Conservation (phyloP, 345 rosid species). For the Citropsis articulata region DNA sequence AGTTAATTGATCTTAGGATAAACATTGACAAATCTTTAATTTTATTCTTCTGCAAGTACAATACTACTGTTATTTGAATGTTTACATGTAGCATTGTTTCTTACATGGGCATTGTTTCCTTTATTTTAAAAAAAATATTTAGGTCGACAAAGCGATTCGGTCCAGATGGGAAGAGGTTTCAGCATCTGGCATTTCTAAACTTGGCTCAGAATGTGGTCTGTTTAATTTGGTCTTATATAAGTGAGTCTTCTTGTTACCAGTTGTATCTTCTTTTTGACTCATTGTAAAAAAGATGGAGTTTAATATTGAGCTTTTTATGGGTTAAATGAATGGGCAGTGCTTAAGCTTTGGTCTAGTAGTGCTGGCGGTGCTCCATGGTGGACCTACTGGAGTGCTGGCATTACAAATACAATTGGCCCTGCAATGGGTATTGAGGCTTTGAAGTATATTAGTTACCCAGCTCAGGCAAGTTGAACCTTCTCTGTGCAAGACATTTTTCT, state of each 20-base stretch:
- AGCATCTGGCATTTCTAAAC: constrained; percentile 85
- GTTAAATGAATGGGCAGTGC: constrained; percentile 44
- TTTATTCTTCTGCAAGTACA: background rate
- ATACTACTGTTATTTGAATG: background rate
- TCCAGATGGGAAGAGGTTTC: constrained; percentile 78
- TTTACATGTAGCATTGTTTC: background rate
- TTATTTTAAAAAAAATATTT: background rate
- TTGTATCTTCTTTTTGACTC: background rate
- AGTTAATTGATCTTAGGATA: background rate
- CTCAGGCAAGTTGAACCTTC: constrained; percentile 57
- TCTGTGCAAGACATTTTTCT: background rate
- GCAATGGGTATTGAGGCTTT: constrained; percentile 98
- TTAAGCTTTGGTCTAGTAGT: constrained; percentile 77
- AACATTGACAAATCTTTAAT: background rate
- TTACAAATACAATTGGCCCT: constrained; percentile 95
- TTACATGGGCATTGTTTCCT: background rate
- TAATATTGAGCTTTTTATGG: background rate
- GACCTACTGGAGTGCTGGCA: constrained; percentile 96
- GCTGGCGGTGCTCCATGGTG: constrained; percentile 88
- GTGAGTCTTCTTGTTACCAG: constrained; percentile 40
- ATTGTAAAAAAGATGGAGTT: background rate
- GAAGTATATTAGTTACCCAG: constrained; percentile 96
- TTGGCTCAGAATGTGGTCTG: constrained; percentile 91
- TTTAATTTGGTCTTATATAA: constrained; percentile 83
- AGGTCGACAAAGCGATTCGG: constrained; percentile 95